These are phyloP conservation scores for Aspergillus heteromorphus DNA, from an alignment of 495 filamentous ascomycete genomes.

Conservation along the genomic window DNA sequence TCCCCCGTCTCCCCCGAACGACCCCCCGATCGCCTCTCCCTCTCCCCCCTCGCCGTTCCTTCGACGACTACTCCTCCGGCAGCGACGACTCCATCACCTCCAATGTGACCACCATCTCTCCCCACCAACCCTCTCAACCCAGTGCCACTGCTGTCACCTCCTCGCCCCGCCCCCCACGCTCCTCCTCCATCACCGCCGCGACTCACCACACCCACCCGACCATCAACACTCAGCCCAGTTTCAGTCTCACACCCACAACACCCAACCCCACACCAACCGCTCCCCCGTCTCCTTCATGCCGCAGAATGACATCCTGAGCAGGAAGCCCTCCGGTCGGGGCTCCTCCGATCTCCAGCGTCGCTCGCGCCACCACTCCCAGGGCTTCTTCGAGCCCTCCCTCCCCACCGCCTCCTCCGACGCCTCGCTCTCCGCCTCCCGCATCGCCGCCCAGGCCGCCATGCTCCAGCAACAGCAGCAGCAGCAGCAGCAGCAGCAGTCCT, in stretches of 20 bases:
- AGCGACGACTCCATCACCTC: constrained; percentile 46
- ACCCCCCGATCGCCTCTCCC: constrained; percentile 28
- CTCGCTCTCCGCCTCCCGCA: constrained; percentile 70
- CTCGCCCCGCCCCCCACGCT: constrained; percentile 35
- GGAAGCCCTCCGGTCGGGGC: constrained; percentile 37
- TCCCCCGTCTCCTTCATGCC: constrained; percentile 33
- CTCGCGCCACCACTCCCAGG: constrained; percentile 67
- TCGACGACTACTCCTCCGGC: constrained; percentile 44
- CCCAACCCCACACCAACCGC: constrained; percentile 25
- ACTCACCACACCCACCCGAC: too few relatives aligned
- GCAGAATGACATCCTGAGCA: constrained; percentile 33
- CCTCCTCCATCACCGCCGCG: constrained; percentile 20
- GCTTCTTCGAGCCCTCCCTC: constrained; percentile 82
- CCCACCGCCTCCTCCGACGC: constrained; percentile 59
- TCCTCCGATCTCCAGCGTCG: constrained; percentile 35
- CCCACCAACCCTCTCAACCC: constrained; percentile 18
- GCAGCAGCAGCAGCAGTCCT: constrained; percentile 39
- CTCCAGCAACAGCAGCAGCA: constrained; percentile 59
- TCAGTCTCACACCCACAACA: too few relatives aligned
- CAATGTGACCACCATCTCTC: constrained; percentile 44
- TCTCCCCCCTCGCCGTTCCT: constrained; percentile 22
- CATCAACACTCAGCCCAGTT: too few relatives aligned
- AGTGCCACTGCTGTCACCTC: constrained; percentile 11
- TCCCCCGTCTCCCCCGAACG: constrained; percentile 10
- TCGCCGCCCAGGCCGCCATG: constrained; percentile 89